phyloP scores from a whole-genome alignment of 305 asterid species.

The Withania somnifera region DNA sequence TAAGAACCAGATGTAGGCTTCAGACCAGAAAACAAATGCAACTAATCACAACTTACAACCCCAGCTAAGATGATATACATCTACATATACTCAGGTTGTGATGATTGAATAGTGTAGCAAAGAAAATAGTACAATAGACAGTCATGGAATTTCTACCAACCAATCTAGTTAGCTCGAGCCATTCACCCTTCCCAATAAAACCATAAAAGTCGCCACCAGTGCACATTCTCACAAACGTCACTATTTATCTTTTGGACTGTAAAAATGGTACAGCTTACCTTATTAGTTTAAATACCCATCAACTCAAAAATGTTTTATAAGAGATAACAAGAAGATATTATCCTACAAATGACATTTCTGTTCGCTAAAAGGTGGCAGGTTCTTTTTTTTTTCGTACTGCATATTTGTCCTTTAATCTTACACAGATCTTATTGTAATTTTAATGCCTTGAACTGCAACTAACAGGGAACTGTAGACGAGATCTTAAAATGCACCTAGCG shows the following conservation, averaged over 20 bases:
- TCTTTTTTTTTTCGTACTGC: too few species aligned
- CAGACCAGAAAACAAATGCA: neutral
- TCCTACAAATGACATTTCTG: neutral
- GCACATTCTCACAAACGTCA: neutral
- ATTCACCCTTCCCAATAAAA: neutral
- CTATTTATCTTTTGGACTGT: neutral
- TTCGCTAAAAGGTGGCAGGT: neutral
- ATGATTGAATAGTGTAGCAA: neutral
- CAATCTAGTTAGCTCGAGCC: neutral
- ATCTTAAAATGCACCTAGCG: neutral
- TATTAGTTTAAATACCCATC: neutral
- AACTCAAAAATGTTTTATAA: neutral
- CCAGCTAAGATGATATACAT: neutral
- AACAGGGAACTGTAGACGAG: neutral
- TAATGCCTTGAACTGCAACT: neutral
- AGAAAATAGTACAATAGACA: neutral
- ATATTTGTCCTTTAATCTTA: too few species aligned
- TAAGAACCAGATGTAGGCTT: neutral
- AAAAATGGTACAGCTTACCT: neutral
- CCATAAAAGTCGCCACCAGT: neutral
- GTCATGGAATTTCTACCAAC: neutral
- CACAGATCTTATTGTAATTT: too few species aligned
- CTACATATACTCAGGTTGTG: neutral
- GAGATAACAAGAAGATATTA: neutral
- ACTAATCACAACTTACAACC: neutral